Percentiles rank a stretch among this genome's conserved stretches.
Conservation (phyloP, 1,284 basidiomycete genomes). For the Malassezia pachydermatis region DNA sequence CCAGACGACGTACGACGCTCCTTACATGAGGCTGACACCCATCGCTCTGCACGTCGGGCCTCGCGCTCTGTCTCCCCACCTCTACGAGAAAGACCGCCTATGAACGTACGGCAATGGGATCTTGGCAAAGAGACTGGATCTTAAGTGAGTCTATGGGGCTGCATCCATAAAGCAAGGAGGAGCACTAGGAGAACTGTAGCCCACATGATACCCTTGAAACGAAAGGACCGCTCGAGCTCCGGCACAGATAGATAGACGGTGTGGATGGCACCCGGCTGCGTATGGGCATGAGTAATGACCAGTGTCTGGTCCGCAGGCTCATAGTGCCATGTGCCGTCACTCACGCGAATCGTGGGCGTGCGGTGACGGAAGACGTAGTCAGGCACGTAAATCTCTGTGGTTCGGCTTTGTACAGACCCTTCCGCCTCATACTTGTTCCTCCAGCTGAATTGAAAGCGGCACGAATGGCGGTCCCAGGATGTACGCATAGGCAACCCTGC, state of each 20-base stretch:
- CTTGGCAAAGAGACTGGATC: constrained; percentile 12
- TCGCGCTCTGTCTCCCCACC: too few species aligned
- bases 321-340: constrained; percentile 2
- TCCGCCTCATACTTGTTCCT: neutral
- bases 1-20: neutral
- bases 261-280: constrained; percentile 19
- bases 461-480: constrained; percentile 28
- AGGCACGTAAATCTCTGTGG: constrained; percentile 36
- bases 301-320: constrained; percentile 22
- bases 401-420: neutral
- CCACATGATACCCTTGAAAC: too few species aligned
- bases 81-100: neutral
- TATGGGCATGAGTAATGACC: constrained; percentile 23
- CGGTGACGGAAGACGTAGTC: constrained; percentile 20
- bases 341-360: neutral
- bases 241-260: constrained; percentile 19
- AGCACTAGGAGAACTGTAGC: neutral
- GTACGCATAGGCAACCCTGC: constrained; percentile 39
- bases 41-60: neutral
- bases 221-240: too few species aligned
- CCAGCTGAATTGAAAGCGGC: constrained; percentile 36
- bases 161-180: neutral
- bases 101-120: constrained; percentile 12
- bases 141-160: neutral
- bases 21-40: neutral